phyloP scores from a whole-genome alignment of 1,284 basidiomycete species.

The Heterobasidion parviporum region DNA sequence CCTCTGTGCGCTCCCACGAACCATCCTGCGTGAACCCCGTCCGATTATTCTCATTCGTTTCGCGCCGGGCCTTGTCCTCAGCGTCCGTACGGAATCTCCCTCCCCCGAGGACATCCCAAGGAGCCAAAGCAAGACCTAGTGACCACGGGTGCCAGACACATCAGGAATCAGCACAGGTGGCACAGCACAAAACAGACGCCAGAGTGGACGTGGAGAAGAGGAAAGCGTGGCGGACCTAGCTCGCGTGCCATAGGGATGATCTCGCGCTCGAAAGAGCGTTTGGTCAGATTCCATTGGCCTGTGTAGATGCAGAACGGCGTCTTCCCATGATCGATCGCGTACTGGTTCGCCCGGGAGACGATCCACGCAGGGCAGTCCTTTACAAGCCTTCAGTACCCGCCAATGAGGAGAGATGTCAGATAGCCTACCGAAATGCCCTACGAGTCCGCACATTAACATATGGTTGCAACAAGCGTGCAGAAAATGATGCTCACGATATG shows the following conservation, averaged over 20 bases:
- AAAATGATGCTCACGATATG: conserved; percentile 26
- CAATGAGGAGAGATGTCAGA: background rate
- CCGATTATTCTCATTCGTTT: background rate
- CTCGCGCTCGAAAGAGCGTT: conserved; percentile 43
- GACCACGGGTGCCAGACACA: background rate
- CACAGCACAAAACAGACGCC: too few relatives aligned
- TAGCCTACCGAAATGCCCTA: conserved; percentile 17
- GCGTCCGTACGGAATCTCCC: conserved; percentile 28
- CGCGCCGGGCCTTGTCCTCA: conserved; percentile 17
- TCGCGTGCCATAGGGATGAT: conserved; percentile 45
- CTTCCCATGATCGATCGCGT: conserved; percentile 16
- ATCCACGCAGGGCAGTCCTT: conserved; percentile 21
- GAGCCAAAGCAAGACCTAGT: conserved; percentile 30
- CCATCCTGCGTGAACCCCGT: background rate
- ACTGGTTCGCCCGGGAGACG: conserved; percentile 19
- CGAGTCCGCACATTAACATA: background rate
- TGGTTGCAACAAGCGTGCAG: background rate
- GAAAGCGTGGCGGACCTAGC: background rate
- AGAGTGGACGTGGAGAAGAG: background rate
- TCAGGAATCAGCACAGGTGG: background rate
- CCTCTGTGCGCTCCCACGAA: background rate
- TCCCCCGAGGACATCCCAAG: conserved; percentile 30
- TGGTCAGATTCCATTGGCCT: conserved; percentile 42
- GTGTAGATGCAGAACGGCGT: conserved; percentile 46
- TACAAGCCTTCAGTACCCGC: background rate